Evolutionary conservation across 768 basidiomycete genomes (phyloP).

Genomic region (Lactarius sp.): DNA sequence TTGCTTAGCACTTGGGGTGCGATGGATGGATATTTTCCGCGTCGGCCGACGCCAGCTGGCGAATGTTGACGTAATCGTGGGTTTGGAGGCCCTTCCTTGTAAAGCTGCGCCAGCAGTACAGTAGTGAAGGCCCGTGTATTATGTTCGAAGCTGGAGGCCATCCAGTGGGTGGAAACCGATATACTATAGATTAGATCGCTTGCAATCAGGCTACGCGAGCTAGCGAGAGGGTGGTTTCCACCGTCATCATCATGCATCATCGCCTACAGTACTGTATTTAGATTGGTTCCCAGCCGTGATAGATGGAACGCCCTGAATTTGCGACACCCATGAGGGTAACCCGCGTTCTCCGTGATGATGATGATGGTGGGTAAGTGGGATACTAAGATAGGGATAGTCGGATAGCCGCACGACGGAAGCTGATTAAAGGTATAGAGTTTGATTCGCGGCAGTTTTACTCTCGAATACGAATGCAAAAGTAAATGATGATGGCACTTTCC

Average conservation of each 20-base stretch:
- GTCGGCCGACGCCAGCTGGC: not conserved
- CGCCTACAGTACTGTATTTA: not conserved
- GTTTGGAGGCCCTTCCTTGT: conserved; percentile 1
- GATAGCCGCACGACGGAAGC: conserved; percentile 20
- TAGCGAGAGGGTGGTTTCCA: not conserved
- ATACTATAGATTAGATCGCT: not conserved
- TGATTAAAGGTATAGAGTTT: conserved; percentile 30
- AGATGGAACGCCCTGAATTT: conserved; percentile 17
- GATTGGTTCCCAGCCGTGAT: not conserved
- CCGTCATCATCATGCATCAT: not conserved
- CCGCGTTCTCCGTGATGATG: conserved; percentile 18
- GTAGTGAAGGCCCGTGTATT: conserved; percentile 11
- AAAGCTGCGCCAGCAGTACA: not conserved
- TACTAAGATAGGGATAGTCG: conserved; percentile 16
- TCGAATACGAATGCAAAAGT: conserved; percentile 7
- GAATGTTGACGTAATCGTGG: conserved; percentile 22
- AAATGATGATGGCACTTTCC: conserved; percentile 12
- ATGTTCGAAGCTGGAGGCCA: conserved; percentile 7
- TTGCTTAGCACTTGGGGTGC: not conserved
- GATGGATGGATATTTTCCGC: not conserved
- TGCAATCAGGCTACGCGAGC: not conserved
- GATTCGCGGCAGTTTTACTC: conserved; percentile 20
- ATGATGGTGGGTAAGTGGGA: not conserved
- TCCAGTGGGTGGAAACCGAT: not conserved
- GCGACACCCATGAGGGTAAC: not conserved